These are phyloP conservation scores for Flaveria bidentis DNA, from an alignment of 129 eudicot species.

Conservation along the genomic window DNA sequence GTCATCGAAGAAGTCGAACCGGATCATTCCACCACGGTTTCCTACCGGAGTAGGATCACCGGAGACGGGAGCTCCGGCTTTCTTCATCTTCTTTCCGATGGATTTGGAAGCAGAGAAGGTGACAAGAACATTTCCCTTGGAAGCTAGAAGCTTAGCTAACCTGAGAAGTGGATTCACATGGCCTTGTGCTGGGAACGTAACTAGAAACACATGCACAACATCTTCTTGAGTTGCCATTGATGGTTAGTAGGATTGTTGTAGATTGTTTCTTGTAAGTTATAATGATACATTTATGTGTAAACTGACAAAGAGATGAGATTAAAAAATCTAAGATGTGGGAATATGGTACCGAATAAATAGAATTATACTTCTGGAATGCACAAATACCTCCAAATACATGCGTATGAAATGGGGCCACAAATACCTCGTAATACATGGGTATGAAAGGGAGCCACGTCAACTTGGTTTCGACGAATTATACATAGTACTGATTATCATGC, in stretches of 20 bases:
- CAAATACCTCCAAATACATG: no score
- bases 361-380: no score
- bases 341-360: no score
- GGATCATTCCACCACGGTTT: slow-evolving; percentile 47
- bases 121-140: slow-evolving; percentile 38
- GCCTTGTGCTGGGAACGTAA: slow-evolving; percentile 39
- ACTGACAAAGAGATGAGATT: not conserved
- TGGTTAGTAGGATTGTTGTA: no score
- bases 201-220: slow-evolving; percentile 29
- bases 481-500: no score
- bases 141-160: slow-evolving; percentile 37
- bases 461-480: no score
- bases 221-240: not conserved
- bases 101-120: slow-evolving; percentile 34
- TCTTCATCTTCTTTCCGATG: slow-evolving; percentile 30
- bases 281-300: no score
- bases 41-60: slow-evolving; percentile 52
- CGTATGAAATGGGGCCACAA: no score
- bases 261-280: no score
- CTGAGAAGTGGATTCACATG: slow-evolving; percentile 41
- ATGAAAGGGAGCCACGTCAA: no score
- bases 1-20: slow-evolving; percentile 75
- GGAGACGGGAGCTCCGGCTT: slow-evolving; percentile 27
- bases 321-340: not conserved
- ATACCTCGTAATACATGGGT: no score